Evolutionary conservation across 1,139 yeast genomes (phyloP), one percentile per base, ranked within the genome.

Genomic region (Debaryomyces psychrophilus): DNA sequence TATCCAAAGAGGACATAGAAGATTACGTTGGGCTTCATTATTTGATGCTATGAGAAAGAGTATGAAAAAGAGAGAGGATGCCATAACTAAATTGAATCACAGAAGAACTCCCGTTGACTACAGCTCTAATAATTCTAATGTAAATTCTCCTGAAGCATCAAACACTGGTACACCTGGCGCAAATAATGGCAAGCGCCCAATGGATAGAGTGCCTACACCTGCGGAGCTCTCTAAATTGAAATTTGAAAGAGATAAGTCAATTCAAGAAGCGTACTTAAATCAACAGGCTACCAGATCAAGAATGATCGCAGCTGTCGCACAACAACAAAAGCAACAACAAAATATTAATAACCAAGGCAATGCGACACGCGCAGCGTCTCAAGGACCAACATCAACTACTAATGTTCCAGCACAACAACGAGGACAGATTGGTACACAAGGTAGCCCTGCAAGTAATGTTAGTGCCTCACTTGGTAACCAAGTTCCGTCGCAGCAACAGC

Each of bases 41-140:
- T 89, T 93, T 72, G 99, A 95, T 62, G 97, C 96, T 0, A 86
- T 93, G 71, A 76, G 97, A 48, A 92, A 90, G 66, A 77, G 87
- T 52, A 90, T 92, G 86, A 82, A 89, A 54, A 92, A 90, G 62
- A 77, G 98, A 41, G 99, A 93, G 63, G 65, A 65, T 31, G 69
- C 70, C 2, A 55, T 62, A 2, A 70, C 77, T 3, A 73, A 74
- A 52, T 54, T 67, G 43, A 64, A 61, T 43, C 68, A 66, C 41
- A 61, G 73, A 46, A 65, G 68, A 45, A 41, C 58, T 22, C 53
- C 63, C 15, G 47, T 62, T 2, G 64, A 58, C 28, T 51, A 48
- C 25, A 47, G 45, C 11, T 31, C 33, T 25, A 38, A 33, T 26
- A 41, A 54, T 35, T 57, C 50, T 42, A 51, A 49, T 39, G 36